Evolutionary conservation across 129 eudicot species (phyloP).

Genomic region (Lonicera japonica): DNA sequence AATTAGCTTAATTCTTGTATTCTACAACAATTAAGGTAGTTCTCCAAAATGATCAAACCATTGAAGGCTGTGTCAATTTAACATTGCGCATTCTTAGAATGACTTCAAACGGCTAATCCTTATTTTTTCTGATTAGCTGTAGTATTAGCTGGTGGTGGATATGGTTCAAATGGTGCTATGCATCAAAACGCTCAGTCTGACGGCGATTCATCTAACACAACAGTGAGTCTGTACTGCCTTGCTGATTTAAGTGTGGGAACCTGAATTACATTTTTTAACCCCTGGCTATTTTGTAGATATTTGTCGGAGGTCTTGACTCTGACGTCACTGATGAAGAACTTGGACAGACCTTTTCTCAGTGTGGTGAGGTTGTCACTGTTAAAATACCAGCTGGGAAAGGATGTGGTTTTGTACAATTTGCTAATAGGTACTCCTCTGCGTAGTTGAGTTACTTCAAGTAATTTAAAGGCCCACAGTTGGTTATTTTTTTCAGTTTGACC

Average conservation of each 20-base stretch:
- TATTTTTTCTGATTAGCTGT: conserved; percentile 40
- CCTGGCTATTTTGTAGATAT: conserved; percentile 38
- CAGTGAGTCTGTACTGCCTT: conserved; percentile 36
- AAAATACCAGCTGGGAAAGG: conserved; percentile 89
- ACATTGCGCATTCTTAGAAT: no score
- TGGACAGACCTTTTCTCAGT: conserved; percentile 66
- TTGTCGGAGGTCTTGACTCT: conserved; percentile 95
- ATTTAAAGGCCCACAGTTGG: not conserved
- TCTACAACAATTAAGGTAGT: no score
- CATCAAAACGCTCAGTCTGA: conserved; percentile 59
- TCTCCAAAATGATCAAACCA: not conserved
- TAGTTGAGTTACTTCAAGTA: not conserved
- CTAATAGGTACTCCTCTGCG: conserved; percentile 52
- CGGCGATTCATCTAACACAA: conserved; percentile 64
- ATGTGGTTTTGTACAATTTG: conserved; percentile 93
- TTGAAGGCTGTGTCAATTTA: not conserved
- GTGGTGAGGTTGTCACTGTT: conserved; percentile 80
- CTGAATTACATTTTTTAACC: not conserved
- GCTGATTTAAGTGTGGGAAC: not conserved
- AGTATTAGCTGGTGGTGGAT: conserved; percentile 73
- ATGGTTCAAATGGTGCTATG: conserved; percentile 41
- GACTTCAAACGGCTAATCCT: not conserved
- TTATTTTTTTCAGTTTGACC: not conserved
- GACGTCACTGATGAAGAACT: conserved; percentile 89
- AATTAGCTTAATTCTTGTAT: no score